Evolutionary conservation across 1,284 basidiomycete genomes (phyloP), one percentile per base, ranked within the genome.

Genomic region (Spongispora temasekensis): DNA sequence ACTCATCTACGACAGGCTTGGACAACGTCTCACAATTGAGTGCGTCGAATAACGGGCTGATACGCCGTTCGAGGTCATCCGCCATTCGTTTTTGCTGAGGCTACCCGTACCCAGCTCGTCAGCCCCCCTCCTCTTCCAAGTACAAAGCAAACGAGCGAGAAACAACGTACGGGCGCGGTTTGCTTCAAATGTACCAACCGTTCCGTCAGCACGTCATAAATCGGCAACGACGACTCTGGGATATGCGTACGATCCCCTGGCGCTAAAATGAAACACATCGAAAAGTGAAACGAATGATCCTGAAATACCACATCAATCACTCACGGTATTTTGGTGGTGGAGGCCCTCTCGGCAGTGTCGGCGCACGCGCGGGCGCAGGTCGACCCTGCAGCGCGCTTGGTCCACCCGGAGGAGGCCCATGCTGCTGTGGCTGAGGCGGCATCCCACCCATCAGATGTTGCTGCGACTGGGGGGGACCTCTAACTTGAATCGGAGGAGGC

Each of bases 231-330:
- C 40, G 81, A 77, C 10, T 89, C 87, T 5, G 95, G 90, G 61
- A 98, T 97, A 76, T 98, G 97, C 31, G 85, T 88, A 35, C 95
- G 85, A 75, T 98, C 96, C 60, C 96, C 96, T 46, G 89, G 82
- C 32, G 95, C 94, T 96, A 70, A n/a, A n/a, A 58, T 28, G 23
- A 35, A 52, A 32, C 30, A 37, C 9, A 2, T 51, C n/a, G 46
- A 30, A n/a, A 9, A 7, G 19, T 51, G 27, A 31, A 28, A 19
- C 0, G 48, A n/a, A n/a, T 28, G 27, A 50, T 25, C 23, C 25
- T n/a, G 6, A 30, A 0, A 31, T 19, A 15, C 1, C 17, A 48
- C 10, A n/a, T 19, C 46, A 3, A 1, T 35, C n/a, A 89, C 91
- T 76, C 69, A 94, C 94, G 94, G 77, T 96, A 95, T 78, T 95